A percentile compares a stretch with the other conserved stretches of the same genome.
phyloP scores from a whole-genome alignment of 306 rosid species.

The Datisca glomerata region DNA sequence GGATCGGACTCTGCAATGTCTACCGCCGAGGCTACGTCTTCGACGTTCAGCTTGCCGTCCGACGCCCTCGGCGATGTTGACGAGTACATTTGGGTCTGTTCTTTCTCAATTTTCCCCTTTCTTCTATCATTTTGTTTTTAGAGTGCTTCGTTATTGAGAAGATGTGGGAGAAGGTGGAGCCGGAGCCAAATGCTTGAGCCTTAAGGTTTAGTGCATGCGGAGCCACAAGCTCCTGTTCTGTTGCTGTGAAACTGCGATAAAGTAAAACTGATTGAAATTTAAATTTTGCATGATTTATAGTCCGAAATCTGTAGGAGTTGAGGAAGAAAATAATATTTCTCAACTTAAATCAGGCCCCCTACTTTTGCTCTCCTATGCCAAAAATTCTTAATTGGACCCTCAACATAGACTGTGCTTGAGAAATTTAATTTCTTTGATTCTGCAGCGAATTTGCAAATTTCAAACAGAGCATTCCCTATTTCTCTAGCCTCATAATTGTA shows the following conservation, averaged over 20 bases:
- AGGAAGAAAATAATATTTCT: too few species aligned
- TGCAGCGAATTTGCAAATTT: not conserved
- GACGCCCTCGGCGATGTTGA: conserved; percentile 51
- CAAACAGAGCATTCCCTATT: not conserved
- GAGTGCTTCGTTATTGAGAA: conserved; percentile 4
- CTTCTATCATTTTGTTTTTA: not conserved
- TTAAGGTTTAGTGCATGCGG: not conserved
- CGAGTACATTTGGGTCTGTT: conserved; percentile 58
- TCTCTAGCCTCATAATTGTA: too few species aligned
- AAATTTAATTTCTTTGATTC: not conserved
- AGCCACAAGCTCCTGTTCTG: conserved; percentile 7
- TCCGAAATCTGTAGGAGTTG: too few species aligned
- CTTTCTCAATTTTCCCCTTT: not conserved
- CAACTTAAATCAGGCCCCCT: too few species aligned
- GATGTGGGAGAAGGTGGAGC: conserved; percentile 7
- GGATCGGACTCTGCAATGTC: conserved; percentile 29
- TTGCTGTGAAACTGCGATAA: conserved; percentile 11
- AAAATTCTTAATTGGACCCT: not conserved
- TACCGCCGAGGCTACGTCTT: conserved; percentile 12
- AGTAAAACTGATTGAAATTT: too few species aligned
- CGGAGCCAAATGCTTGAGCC: not conserved
- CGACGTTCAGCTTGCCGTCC: conserved; percentile 8
- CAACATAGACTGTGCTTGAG: not conserved
- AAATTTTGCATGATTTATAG: too few species aligned
- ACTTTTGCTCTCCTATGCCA: too few species aligned